These are phyloP conservation scores for Diaporthe ilicicola DNA, from an alignment of 2,329 filamentous ascomycete genomes.

Conservation along the genomic window DNA sequence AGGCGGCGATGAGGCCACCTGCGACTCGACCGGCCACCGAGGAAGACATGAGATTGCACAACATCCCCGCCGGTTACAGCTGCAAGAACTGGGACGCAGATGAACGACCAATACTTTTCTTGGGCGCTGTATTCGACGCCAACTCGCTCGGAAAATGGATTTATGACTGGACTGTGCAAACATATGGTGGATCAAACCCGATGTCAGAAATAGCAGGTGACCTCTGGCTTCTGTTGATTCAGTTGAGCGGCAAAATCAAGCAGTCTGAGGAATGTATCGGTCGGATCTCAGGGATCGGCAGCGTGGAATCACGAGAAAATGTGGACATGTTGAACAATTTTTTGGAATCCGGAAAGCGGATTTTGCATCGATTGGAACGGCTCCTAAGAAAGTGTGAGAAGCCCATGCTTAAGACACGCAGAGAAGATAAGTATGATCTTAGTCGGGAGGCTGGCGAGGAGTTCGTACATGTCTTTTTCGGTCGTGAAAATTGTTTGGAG, in stretches of 20 bases:
- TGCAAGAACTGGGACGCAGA: background rate
- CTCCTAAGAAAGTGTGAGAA: conserved; percentile 49
- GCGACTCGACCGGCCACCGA: background rate
- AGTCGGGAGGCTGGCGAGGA: conserved; percentile 69
- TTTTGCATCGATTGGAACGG: conserved; percentile 84
- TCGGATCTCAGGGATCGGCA: conserved; percentile 68
- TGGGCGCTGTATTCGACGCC: background rate
- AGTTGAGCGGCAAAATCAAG: conserved; percentile 92
- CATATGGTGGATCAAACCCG: background rate
- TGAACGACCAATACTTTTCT: background rate
- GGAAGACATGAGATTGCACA: background rate
- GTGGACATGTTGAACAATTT: conserved; percentile 88
- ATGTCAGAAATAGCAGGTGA: background rate
- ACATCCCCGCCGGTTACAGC: background rate
- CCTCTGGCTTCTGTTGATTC: conserved; percentile 59
- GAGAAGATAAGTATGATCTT: conserved; percentile 90
- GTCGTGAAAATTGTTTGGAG: no score
- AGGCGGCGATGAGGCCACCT: background rate
- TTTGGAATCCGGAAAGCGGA: conserved; percentile 83
- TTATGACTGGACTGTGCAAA: background rate
- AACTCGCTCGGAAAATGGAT: background rate
- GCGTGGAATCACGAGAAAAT: conserved; percentile 58
- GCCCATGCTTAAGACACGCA: conserved; percentile 79
- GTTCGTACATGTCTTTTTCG: no score
- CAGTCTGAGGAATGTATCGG: conserved; percentile 80